phyloP scores from a whole-genome alignment of 1,284 basidiomycete species.

The Ustilago sp. region DNA sequence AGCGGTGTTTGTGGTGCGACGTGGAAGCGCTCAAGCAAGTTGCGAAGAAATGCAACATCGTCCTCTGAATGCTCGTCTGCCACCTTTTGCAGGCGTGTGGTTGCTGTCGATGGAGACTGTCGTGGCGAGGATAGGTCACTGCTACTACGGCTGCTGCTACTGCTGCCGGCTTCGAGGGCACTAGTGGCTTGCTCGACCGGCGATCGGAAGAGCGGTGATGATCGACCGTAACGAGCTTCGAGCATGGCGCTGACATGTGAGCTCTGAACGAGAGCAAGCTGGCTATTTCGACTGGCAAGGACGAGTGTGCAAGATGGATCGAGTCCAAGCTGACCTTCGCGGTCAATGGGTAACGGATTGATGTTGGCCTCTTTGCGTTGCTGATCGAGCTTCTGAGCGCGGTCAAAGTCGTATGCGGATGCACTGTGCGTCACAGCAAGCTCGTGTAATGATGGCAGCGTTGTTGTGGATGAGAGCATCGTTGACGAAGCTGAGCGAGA shows the following conservation, averaged over 20 bases:
- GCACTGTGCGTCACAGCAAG: conserved; percentile 44
- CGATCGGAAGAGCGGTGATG: conserved; percentile 56
- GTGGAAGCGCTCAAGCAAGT: conserved; percentile 30
- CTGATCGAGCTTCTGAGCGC: conserved; percentile 48
- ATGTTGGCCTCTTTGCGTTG: conserved; percentile 58
- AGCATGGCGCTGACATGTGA: conserved; percentile 64
- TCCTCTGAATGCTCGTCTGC: conserved; percentile 23
- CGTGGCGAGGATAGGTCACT: conserved; percentile 14
- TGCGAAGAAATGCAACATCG: conserved; percentile 35
- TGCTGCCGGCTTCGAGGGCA: conserved; percentile 6
- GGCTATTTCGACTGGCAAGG: conserved; percentile 62
- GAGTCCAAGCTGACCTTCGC: conserved; percentile 42
- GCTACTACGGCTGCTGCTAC: neutral
- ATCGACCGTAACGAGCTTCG: conserved; percentile 55
- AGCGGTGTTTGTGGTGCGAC: conserved; percentile 14
- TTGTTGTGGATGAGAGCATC: conserved; percentile 37
- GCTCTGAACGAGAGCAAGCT: conserved; percentile 63
- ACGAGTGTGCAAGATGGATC: conserved; percentile 60
- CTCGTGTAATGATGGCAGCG: conserved; percentile 44
- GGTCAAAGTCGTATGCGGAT: conserved; percentile 43
- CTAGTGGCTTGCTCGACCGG: conserved; percentile 12
- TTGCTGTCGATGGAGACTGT: neutral
- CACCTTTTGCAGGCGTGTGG: conserved; percentile 30
- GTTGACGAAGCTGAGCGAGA: conserved; percentile 46
- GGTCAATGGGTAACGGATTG: conserved; percentile 55